Evolutionary conservation across 2,329 filamentous ascomycete genomes (phyloP).

Genomic region (Sporothrix phasma): DNA sequence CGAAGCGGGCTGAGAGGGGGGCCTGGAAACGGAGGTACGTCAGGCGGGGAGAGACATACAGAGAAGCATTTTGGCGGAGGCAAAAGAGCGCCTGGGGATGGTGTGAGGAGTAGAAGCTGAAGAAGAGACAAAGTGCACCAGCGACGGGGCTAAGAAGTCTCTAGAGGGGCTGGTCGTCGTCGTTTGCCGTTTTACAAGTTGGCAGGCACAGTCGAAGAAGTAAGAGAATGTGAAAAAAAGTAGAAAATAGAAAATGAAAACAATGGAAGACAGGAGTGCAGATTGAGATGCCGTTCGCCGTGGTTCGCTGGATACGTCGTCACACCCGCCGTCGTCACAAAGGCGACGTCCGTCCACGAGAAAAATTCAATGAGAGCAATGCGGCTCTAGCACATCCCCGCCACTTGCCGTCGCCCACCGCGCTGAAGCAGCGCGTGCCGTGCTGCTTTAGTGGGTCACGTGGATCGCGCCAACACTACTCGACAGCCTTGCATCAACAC

Average conservation of each 20-base stretch:
- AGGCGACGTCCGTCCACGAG: not conserved
- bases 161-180: not conserved
- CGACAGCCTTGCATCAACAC: not conserved
- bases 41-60: constrained; percentile 7
- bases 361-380: not conserved
- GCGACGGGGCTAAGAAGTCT: not conserved
- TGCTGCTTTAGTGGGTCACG: not conserved
- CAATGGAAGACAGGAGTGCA: too few species aligned
- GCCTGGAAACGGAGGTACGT: too few species aligned
- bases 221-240: too few species aligned
- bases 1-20: too few species aligned
- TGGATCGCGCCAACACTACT: not conserved
- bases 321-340: too few species aligned
- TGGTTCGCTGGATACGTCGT: not conserved
- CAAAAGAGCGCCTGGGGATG: too few species aligned
- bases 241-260: too few species aligned
- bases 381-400: not conserved
- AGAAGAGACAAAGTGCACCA: not conserved
- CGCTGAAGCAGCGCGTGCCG: not conserved
- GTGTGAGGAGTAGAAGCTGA: not conserved
- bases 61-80: constrained; percentile 13
- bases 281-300: not conserved
- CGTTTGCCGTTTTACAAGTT: not conserved
- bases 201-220: too few species aligned
- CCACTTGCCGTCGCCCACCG: constrained; percentile 5